A percentile compares a stretch with the other conserved stretches of the same genome.
phyloP scores from a whole-genome alignment of 352 stramenopile genomes.

The Globisporangium apiculatum region DNA sequence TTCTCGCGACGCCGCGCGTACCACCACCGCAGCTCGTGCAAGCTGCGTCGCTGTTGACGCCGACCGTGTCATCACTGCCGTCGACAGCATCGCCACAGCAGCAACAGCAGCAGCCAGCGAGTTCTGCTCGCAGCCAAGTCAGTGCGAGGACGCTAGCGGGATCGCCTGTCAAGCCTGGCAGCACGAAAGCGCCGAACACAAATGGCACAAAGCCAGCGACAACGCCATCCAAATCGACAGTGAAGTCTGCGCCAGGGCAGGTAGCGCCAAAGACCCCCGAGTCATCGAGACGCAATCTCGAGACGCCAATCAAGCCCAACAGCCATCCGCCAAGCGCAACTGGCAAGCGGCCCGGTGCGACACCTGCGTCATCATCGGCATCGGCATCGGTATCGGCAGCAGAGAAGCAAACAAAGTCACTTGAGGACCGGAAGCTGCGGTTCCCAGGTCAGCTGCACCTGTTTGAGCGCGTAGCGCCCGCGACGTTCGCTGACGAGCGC shows the following conservation, averaged over 20 bases:
- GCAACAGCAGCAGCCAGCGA: not conserved
- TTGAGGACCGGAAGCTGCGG: conserved; percentile 15
- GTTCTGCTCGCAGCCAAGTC: not conserved
- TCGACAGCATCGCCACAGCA: not conserved
- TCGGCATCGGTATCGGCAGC: not conserved
- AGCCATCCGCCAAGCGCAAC: not conserved
- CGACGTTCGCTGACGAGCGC: conserved; percentile 35
- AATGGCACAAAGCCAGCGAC: not conserved
- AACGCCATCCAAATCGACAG: not conserved
- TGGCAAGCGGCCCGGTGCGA: conserved; percentile 8
- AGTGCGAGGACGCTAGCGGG: conserved; percentile 2
- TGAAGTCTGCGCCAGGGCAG: conserved; percentile 1
- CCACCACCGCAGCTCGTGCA: conserved; percentile 1
- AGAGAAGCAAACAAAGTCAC: not conserved
- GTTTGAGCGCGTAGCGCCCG: conserved; percentile 25
- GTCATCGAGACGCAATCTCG: conserved; percentile 2
- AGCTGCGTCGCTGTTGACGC: not conserved
- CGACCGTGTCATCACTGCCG: not conserved
- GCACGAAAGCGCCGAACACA: not conserved
- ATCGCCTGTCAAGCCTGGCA: conserved; percentile 6
- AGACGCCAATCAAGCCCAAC: conserved; percentile 2
- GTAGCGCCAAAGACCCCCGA: conserved; percentile 7
- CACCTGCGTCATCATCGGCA: conserved; percentile 1
- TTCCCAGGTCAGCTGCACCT: conserved; percentile 34
- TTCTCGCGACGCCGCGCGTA: not conserved